phyloP scores from a whole-genome alignment of 139 green algal genomes.

The Closterium sp. region DNA sequence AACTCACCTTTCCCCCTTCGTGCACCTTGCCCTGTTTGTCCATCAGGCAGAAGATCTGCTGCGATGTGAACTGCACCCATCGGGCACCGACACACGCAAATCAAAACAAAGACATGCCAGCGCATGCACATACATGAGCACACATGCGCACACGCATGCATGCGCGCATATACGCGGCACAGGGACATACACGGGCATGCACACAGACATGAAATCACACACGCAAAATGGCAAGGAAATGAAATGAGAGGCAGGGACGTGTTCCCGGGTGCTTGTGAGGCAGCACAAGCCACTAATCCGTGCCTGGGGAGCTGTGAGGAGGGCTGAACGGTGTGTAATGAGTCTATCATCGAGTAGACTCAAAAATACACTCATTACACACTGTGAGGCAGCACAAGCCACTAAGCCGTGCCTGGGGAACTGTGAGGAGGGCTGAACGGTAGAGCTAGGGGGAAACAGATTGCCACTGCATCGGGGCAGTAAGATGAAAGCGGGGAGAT shows the following conservation, averaged over 20 bases:
- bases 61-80: constrained; percentile 58
- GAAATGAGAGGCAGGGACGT: no score
- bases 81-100: not conserved
- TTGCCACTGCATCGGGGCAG: not conserved
- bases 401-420: no score
- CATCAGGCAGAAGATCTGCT: constrained; percentile 80
- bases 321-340: not conserved
- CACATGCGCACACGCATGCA: not conserved
- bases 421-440: not conserved
- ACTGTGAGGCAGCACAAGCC: no score
- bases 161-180: not conserved
- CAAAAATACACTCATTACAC: no score
- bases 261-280: no score
- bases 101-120: not conserved
- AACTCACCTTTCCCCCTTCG: constrained; percentile 61
- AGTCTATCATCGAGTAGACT: no score
- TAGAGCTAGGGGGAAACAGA: not conserved
- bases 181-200: not conserved
- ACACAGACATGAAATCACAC: not conserved
- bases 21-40: constrained; percentile 90
- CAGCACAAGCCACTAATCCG: no score
- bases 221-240: not conserved
- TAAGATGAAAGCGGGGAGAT: not conserved
- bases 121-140: not conserved
- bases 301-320: no score